These are phyloP conservation scores for Ustulina deusta DNA, from an alignment of 2,329 filamentous ascomycete species.

Conservation along the genomic window DNA sequence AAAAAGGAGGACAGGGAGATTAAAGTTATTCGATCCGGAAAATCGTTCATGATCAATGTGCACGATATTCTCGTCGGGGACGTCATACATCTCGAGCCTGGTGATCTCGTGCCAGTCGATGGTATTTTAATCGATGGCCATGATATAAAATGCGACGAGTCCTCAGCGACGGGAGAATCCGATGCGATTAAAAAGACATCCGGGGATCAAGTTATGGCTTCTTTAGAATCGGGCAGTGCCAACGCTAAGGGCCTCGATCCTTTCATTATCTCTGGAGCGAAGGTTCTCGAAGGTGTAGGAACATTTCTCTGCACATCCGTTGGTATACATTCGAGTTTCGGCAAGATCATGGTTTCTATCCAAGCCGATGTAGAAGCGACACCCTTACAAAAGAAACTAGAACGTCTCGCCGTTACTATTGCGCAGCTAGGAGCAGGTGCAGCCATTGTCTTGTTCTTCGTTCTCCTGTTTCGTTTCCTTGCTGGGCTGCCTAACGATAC, in stretches of 20 bases:
- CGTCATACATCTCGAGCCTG: conserved; percentile 74
- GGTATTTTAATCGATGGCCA: conserved; percentile 74
- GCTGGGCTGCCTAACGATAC: conserved; percentile 67
- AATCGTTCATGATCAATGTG: conserved; percentile 69
- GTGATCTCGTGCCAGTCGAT: conserved; percentile 75
- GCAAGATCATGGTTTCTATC: conserved; percentile 68
- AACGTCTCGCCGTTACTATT: conserved; percentile 62
- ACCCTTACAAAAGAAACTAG: conserved; percentile 66
- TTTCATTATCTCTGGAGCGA: conserved; percentile 71
- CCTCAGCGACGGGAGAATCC: conserved; percentile 76
- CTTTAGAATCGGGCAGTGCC: conserved; percentile 62
- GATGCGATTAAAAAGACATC: conserved; percentile 74
- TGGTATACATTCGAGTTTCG: conserved; percentile 66
- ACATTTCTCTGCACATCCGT: conserved; percentile 67
- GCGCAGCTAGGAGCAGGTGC: conserved; percentile 71
- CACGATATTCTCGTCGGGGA: conserved; percentile 75
- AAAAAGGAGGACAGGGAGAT: conserved; percentile 72
- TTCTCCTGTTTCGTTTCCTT: conserved; percentile 82
- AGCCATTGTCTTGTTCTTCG: conserved; percentile 80
- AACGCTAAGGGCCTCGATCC: conserved; percentile 68
- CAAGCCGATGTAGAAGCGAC: conserved; percentile 65
- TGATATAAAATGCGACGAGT: conserved; percentile 76
- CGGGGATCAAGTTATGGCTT: conserved; percentile 68
- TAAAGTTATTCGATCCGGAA: conserved; percentile 74
- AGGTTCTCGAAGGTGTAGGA: conserved; percentile 66